Conservation (phyloP, 148 eudicot genomes). For the Amaranthus palmeri region DNA sequence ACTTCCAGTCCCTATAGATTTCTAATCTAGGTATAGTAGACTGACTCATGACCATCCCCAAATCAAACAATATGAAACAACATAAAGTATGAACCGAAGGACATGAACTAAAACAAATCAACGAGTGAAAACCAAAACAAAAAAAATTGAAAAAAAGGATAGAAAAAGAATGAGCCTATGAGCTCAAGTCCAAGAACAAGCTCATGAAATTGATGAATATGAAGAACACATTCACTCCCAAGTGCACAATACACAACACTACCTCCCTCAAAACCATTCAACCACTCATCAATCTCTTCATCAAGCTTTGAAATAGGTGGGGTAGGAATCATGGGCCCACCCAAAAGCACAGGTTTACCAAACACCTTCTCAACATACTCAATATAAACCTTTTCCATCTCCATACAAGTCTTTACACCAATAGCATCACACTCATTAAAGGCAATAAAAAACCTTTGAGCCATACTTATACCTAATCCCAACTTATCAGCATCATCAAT, state of each 20-base stretch:
- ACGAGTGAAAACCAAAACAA: no score
- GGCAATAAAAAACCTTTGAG: not conserved
- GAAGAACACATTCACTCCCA: constrained; percentile 42
- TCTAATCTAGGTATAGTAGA: no score
- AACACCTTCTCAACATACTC: not conserved
- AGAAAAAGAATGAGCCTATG: constrained; percentile 18
- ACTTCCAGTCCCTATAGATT: no score
- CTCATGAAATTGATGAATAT: constrained; percentile 35
- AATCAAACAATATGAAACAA: no score
- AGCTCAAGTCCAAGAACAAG: constrained; percentile 45
- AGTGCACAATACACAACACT: constrained; percentile 44
- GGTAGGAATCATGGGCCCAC: constrained; percentile 37
- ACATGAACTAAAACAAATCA: no score
- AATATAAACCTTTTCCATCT: constrained; percentile 8
- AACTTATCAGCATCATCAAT: not conserved
- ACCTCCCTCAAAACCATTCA: constrained; percentile 24
- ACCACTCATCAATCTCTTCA: constrained; percentile 32
- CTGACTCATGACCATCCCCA: no score
- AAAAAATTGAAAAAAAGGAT: no score
- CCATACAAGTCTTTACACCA: constrained; percentile 14
- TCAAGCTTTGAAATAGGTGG: constrained; percentile 29
- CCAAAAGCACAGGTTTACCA: constrained; percentile 11
- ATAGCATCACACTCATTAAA: constrained; percentile 15
- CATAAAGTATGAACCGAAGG: no score
- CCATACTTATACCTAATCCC: not conserved